Evolutionary conservation across 305 asterid genomes (phyloP).

Genomic region (Striga hermonthica): DNA sequence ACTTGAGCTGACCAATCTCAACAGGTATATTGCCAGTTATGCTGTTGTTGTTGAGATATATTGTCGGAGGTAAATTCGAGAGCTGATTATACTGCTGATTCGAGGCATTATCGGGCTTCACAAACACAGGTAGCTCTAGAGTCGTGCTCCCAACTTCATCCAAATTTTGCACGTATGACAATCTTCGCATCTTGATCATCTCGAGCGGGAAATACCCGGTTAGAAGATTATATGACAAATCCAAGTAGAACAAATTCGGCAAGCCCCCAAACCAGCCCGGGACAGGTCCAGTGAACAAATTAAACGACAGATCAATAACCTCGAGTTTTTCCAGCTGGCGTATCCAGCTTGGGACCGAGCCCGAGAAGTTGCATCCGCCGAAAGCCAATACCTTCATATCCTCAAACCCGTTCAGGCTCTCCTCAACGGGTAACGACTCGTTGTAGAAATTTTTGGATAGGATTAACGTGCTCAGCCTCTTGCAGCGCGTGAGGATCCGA

Average conservation of each 20-base stretch:
- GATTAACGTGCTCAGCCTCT: conserved; percentile 63
- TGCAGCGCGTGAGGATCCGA: conserved; percentile 55
- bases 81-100: conserved; percentile 64
- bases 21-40: conserved; percentile 54
- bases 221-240: conserved; percentile 63
- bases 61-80: conserved; percentile 55
- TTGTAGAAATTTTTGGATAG: conserved; percentile 67
- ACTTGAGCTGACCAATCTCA: conserved; percentile 55
- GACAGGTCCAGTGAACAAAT: conserved; percentile 52
- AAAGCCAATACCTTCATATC: conserved; percentile 62
- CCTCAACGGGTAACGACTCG: conserved; percentile 54
- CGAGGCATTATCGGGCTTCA: conserved; percentile 69
- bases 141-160: conserved; percentile 51
- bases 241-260: conserved; percentile 80
- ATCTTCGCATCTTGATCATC: conserved; percentile 46
- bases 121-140: conserved; percentile 83
- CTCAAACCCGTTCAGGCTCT: conserved; percentile 41
- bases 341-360: conserved; percentile 71
- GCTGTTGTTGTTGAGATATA: conserved; percentile 49
- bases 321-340: conserved; percentile 47
- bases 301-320: conserved; percentile 70
- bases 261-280: conserved; percentile 78
- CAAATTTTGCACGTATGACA: conserved; percentile 46
- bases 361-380: conserved; percentile 74
- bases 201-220: conserved; percentile 66